Evolutionary conservation across 371 early-diverging fungal species (phyloP).

Genomic region (Mortierella sp.): DNA sequence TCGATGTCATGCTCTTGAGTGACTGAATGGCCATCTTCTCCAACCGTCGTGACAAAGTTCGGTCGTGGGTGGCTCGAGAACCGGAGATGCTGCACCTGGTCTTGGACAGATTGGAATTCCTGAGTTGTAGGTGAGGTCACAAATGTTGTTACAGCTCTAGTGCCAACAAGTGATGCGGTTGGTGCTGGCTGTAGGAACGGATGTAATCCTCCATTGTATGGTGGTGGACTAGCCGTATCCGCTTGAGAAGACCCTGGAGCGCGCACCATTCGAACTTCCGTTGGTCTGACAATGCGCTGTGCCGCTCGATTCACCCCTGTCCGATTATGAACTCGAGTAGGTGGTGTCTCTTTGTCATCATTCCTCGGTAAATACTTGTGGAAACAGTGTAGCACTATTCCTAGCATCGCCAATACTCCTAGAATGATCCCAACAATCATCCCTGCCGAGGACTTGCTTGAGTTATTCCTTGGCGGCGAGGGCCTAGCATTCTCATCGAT

Average conservation of each 20-base stretch:
- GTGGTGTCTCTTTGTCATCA: too few relatives aligned
- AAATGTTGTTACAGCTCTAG: too few relatives aligned
- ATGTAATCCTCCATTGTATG: not conserved
- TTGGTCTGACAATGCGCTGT: not conserved
- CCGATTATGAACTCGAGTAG: not conserved
- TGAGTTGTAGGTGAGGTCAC: too few relatives aligned
- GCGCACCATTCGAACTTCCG: not conserved
- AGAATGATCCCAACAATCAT: not conserved
- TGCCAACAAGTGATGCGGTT: too few relatives aligned
- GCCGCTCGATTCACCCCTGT: not conserved
- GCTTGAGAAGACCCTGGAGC: not conserved
- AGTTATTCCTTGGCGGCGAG: not conserved
- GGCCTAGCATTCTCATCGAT: not conserved
- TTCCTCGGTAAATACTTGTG: not conserved
- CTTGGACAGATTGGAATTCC: not conserved
- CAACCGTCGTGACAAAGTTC: conserved; percentile 1
- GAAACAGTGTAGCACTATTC: not conserved
- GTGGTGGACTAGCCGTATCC: not conserved
- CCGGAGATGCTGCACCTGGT: not conserved
- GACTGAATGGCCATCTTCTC: not conserved
- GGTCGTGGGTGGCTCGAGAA: not conserved
- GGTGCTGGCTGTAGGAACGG: not conserved
- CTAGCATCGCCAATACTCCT: not conserved
- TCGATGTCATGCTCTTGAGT: not conserved
- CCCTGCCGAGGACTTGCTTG: not conserved